Base-by-base conservation (phyloP, 75 land plant species). In the Cryptomeria japonica region DNA sequence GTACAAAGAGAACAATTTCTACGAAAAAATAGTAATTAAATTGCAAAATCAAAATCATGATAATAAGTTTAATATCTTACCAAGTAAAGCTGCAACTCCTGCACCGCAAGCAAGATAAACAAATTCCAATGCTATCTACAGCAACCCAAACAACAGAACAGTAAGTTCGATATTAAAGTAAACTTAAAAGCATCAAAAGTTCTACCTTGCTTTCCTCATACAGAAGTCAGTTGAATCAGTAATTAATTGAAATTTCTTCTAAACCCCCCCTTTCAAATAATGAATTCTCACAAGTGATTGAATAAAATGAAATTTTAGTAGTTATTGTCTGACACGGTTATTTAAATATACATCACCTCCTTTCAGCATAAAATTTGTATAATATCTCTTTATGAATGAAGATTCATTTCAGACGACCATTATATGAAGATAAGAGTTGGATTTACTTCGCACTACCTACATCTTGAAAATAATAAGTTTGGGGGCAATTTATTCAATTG, bases 71-170 rank as follows among this genome's bases (percentile, higher is more conserved):
- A 51, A 51, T 84, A 84, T 84, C 96, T 93, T 84, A 96, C 97
- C 91, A 41, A 92, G 53, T 75, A 93, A 91, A 46, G 95, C 56
- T 38, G 90, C 94, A 13, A 96, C 91, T 76, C 93, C 93, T 22
- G 94, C 83, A 19, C 92, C 94, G 38, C 89, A 56, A 14, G 91
- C 97, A 87, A 96, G 77, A 87, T 96, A 96, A 2, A 94, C 90
- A 91, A 90, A 94, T 36, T 85, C 49, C 25, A 96, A 25, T 5
- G 93, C 87, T 36, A 92, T 88, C 96, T 95, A 92, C 73, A 80
- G 38, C 44, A 80, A 80, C 7, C 38, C 18, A 38, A 41, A 37
- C 83, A 80, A 41, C 18, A 80, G 37, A 36, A 31, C 7, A 38
- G 25, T 38, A 38, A 37, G 42, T 37, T 37, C 42, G 3, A 37